Base-by-base conservation (phyloP, 2,329 filamentous ascomycete genomes). In the Ascocoryne sarcoides region DNA sequence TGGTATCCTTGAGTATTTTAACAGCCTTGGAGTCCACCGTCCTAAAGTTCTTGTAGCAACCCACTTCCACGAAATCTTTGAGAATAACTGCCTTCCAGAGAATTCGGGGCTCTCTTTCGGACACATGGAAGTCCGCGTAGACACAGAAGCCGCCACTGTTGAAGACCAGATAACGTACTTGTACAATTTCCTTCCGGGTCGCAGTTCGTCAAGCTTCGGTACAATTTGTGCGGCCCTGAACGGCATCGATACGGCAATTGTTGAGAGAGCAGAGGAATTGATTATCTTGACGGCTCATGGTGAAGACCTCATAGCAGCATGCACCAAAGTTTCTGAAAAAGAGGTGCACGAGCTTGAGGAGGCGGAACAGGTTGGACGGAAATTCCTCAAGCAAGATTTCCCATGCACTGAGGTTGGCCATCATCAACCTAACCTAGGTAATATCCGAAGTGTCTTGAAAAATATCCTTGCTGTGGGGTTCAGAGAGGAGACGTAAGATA, bases 151-250 rank as follows among this genome's bases (percentile, higher is more conserved):
- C 3, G 56, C 63, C 0, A 60, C 67, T 4, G 53, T 64, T 2
- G 73, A 80, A 18, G 71, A 84, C 1, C 78, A 84, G 49, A 70
- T 88, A 20, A 79, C 74, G 0, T 87, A 84, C 53, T 71, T 95
- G 1, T 94, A 90, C 60, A 82, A 77, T 19, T 63, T 82, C n/a
- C 55, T 62, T 3, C 51, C 67, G 2, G 89, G 89, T 0, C 72
- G 80, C 41, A 90, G 81, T 51, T 76, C 68, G 5, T 82, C 84
- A 10, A 95, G 88, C 56, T 93, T 94, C 55, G 92, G 92, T 1
- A 84, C 80, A 19, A 73, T 75, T 61, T 96, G 92, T 57, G 92
- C 92, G 19, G 79, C 79, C 3, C 75, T 94, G 60, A 95, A 94
- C 53, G 89, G 89, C 1, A 78, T 98, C 10, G 80, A 86, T 20